Percentiles rank a stretch among this genome's conserved stretches.
phyloP scores from a whole-genome alignment of 2,329 filamentous ascomycete species.

The Chaetomiaceae sp. region DNA sequence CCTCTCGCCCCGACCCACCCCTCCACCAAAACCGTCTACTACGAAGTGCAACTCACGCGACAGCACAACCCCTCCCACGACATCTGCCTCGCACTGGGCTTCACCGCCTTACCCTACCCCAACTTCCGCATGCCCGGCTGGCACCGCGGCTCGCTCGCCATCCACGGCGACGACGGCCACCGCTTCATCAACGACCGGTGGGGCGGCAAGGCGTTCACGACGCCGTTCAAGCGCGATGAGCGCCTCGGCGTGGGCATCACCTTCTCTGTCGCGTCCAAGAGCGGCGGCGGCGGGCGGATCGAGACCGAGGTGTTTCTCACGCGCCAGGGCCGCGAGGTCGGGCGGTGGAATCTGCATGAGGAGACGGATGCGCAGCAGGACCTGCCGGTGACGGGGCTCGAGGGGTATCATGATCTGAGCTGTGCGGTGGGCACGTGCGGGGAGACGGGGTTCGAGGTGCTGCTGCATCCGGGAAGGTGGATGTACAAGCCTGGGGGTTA shows the following conservation, averaged over 20 bases:
- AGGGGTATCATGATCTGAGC: constrained; percentile 65
- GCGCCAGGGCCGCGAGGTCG: constrained; percentile 52
- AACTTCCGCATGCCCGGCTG: constrained; percentile 72
- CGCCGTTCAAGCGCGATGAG: constrained; percentile 57
- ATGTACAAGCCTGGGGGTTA: constrained; percentile 36
- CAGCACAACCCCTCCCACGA: constrained; percentile 31
- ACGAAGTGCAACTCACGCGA: constrained; percentile 55
- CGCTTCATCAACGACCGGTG: constrained; percentile 69
- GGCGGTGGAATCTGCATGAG: constrained; percentile 68
- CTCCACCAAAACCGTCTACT: constrained; percentile 55
- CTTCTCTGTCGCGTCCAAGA: constrained; percentile 36
- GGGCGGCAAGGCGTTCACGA: constrained; percentile 64
- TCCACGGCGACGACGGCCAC: constrained; percentile 77
- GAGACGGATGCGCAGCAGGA: constrained; percentile 60
- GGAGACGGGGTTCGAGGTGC: constrained; percentile 60
- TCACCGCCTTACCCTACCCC: constrained; percentile 68
- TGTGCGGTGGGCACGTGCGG: constrained; percentile 67
- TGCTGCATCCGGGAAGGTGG: constrained; percentile 56
- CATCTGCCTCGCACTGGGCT: constrained; percentile 59
- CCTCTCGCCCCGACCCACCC: constrained; percentile 39
- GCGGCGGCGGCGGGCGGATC: constrained; percentile 24
- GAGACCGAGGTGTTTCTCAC: constrained; percentile 64
- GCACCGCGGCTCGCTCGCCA: constrained; percentile 67
- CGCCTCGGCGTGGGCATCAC: constrained; percentile 67
- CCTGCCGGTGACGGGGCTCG: constrained; percentile 58